Conservation (phyloP, 257 asterid species). For the Paulownia fortunei region DNA sequence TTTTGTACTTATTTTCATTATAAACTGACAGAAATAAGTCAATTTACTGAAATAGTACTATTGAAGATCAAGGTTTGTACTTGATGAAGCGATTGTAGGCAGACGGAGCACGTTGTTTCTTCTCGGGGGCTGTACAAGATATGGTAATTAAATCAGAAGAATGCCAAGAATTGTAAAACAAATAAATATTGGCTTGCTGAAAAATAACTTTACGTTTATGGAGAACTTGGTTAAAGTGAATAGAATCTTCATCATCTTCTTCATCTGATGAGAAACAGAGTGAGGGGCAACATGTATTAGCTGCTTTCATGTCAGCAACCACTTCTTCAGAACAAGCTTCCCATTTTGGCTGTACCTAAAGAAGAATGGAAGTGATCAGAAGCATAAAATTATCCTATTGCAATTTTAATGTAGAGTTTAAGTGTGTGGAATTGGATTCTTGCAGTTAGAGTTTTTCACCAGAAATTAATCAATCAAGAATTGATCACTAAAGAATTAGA, state of each 20-base stretch:
- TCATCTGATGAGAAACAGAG: constrained; percentile 49
- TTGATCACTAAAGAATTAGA: neutral
- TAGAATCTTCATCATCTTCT: constrained; percentile 45
- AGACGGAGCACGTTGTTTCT: constrained; percentile 77
- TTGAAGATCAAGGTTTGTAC: constrained; percentile 33
- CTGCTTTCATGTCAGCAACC: constrained; percentile 21
- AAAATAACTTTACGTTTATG: constrained; percentile 58
- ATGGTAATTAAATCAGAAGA: neutral
- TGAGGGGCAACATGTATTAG: constrained; percentile 21
- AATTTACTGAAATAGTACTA: neutral
- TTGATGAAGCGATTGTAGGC: constrained; percentile 87
- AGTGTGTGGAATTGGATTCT: no score
- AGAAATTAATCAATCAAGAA: neutral
- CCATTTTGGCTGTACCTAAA: constrained; percentile 36
- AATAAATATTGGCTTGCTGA: neutral
- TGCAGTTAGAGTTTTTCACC: no score
- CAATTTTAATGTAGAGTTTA: neutral
- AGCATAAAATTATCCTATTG: neutral
- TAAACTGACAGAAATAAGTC: neutral
- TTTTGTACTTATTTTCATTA: neutral
- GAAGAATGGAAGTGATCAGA: neutral
- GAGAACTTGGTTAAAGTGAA: constrained; percentile 39
- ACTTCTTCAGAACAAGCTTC: constrained; percentile 39
- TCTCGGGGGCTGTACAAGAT: constrained; percentile 65
- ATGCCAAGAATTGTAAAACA: no score